Base-by-base conservation (phyloP, 192 early-diverging fungal genomes). In the Haplosporangium gracile region DNA sequence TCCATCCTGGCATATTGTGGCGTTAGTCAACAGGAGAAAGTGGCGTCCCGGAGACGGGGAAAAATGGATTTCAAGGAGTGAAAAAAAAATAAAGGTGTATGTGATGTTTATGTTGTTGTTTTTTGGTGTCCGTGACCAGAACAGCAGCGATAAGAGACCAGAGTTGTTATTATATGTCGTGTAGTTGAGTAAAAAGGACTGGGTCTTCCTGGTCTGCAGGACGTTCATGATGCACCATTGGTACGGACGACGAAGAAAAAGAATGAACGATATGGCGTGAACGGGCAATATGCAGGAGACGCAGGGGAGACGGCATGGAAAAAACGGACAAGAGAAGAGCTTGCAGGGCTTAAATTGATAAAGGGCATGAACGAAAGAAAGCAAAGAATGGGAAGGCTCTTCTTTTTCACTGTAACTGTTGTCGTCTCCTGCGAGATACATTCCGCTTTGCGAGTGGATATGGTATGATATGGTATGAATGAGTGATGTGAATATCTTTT, bases 11-110 rank as follows among this genome's bases (percentile, higher is more conserved):
- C 26, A 65, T 65, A 65, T 65, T 65, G 60, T 65, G 60, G 29
- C 60, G 60, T 65, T 65, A 65, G 60, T 32, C 3, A 65, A 13
- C 26, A 65, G 60, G 60, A 65, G 60, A 65, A 65, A 39, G 75
- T 15, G 29, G 29, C 29, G 26, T 15, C 11, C 60, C 7, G 24
- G 11, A 63, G 24, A 63, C 57, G 57, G 57, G n/a, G 57, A 63
- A 63, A 63, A 63, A 20, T 63, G 57, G 10, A 65, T 65, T 32
- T 65, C 60, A 65, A 65, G 60, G 60, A 65, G 60, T 34, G 1
- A 65, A 63, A 32, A 32, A 65, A 65, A 60, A 60, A 18, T 26
- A 2, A 9, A 1, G 9, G 60, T 65, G 49, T 65, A 8, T 29
- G 60, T 65, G 60, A 29, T 65, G 26, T 63, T 20, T 10, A n/a